A percentile compares a stretch with the other conserved stretches of the same genome.
These are phyloP conservation scores for Saturnispora quitensis DNA, from an alignment of 805 yeast genomes.

Conservation along the genomic window DNA sequence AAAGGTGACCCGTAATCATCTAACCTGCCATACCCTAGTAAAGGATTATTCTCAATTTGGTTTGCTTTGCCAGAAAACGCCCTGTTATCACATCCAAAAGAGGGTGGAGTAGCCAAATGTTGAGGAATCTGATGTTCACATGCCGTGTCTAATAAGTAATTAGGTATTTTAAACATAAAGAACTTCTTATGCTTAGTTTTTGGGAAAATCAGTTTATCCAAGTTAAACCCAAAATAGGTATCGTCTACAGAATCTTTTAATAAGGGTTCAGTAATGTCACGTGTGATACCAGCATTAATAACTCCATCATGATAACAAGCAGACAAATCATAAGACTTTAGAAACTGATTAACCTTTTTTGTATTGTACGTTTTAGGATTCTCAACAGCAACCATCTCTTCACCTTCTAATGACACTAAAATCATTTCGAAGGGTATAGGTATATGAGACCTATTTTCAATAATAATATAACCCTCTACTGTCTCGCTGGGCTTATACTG, in stretches of 20 bases:
- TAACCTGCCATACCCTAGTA: slow-evolving; percentile 49
- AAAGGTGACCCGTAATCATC: slow-evolving; percentile 42
- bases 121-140: slow-evolving; percentile 35
- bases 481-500: slow-evolving; percentile 65
- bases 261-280: neutral
- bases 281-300: slow-evolving; percentile 12
- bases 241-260: slow-evolving; percentile 19
- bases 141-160: slow-evolving; percentile 39
- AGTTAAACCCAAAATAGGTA: slow-evolving; percentile 32
- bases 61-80: slow-evolving; percentile 19
- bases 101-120: slow-evolving; percentile 33
- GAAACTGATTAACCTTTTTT: slow-evolving; percentile 25
- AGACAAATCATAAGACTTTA: slow-evolving; percentile 41
- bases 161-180: slow-evolving; percentile 49
- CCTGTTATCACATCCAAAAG: slow-evolving; percentile 30
- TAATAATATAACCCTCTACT: slow-evolving; percentile 45
- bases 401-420: slow-evolving; percentile 48
- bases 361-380: neutral
- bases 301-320: slow-evolving; percentile 41
- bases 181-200: slow-evolving; percentile 42
- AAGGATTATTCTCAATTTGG: slow-evolving; percentile 25
- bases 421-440: slow-evolving; percentile 55
- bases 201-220: slow-evolving; percentile 38
- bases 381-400: slow-evolving; percentile 20
- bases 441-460: slow-evolving; percentile 32